phyloP scores from a whole-genome alignment of 1,284 basidiomycete species.

The Bjerkandera adusta region DNA sequence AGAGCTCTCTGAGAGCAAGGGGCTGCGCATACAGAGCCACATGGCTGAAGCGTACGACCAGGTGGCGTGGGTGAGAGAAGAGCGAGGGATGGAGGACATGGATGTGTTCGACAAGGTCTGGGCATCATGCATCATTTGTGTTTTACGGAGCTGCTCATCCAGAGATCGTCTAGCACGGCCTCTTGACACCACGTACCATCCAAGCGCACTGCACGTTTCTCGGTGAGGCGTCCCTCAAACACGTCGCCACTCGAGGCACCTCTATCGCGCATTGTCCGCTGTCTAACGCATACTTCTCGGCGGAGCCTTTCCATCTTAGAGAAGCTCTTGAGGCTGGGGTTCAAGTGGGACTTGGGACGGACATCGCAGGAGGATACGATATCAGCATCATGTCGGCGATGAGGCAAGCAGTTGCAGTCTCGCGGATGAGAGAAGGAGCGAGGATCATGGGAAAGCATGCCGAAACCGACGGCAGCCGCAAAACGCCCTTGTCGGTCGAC shows the following conservation, averaged over 20 bases:
- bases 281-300: conserved; percentile 84
- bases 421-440: conserved; percentile 67
- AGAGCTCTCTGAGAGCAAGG: conserved; percentile 42
- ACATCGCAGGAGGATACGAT: conserved; percentile 82
- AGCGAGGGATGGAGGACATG: conserved; percentile 65
- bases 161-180: conserved; percentile 42
- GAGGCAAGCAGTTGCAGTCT: conserved; percentile 72
- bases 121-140: conserved; percentile 1
- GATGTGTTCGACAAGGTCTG: conserved; percentile 69
- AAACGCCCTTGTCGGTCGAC: conserved; percentile 22
- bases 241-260: conserved; percentile 50
- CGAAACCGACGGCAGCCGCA: conserved; percentile 10
- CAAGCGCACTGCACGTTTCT: conserved; percentile 89
- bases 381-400: conserved; percentile 75
- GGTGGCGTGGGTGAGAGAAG: conserved; percentile 64
- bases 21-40: conserved; percentile 68
- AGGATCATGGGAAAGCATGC: conserved; percentile 33
- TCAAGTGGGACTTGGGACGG: conserved; percentile 78
- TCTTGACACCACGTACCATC: conserved; percentile 63
- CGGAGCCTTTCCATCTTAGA: conserved; percentile 67
- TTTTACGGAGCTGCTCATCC: neutral
- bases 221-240: conserved; percentile 43
- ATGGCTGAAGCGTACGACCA: conserved; percentile 75
- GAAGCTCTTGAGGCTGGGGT: conserved; percentile 67
- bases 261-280: conserved; percentile 83